Evolutionary conservation across 108 stramenopile genomes (phyloP).

Genomic region (Cafeteria roenbergensis): DNA sequence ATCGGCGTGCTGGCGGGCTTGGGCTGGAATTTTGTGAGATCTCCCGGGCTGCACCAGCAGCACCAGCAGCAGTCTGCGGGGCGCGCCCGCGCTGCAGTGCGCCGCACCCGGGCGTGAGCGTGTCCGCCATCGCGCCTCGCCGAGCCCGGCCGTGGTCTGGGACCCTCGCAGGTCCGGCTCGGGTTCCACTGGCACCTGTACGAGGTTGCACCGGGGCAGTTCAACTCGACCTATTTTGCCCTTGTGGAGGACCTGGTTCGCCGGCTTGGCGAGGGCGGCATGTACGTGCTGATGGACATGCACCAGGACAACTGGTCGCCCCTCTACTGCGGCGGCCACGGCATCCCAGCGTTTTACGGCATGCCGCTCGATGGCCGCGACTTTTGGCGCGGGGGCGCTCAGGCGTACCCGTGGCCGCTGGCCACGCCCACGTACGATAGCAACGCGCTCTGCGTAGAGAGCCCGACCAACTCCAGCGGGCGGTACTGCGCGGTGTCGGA

Average conservation of each 20-base stretch:
- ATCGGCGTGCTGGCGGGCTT: too few species aligned
- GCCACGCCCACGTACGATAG: neutral
- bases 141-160: too few species aligned
- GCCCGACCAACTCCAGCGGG: too few species aligned
- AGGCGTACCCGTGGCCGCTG: neutral
- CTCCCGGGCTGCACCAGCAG: too few species aligned
- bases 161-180: neutral
- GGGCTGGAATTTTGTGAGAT: too few species aligned
- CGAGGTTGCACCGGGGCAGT: neutral
- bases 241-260: neutral
- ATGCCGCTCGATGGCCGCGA: neutral
- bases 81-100: too few species aligned
- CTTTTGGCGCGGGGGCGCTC: neutral
- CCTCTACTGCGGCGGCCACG: slow-evolving; percentile 1
- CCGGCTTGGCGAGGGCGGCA: neutral
- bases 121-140: too few species aligned
- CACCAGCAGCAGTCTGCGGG: too few species aligned
- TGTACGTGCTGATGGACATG: neutral
- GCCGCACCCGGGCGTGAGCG: too few species aligned
- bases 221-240: neutral
- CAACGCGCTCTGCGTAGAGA: neutral
- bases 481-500: neutral
- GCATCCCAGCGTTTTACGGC: neutral
- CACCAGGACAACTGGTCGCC: neutral
- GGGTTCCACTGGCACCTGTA: slow-evolving; percentile 1